These are phyloP conservation scores for Capsella bursapastoris DNA, from an alignment of 345 rosid genomes.

Conservation along the genomic window DNA sequence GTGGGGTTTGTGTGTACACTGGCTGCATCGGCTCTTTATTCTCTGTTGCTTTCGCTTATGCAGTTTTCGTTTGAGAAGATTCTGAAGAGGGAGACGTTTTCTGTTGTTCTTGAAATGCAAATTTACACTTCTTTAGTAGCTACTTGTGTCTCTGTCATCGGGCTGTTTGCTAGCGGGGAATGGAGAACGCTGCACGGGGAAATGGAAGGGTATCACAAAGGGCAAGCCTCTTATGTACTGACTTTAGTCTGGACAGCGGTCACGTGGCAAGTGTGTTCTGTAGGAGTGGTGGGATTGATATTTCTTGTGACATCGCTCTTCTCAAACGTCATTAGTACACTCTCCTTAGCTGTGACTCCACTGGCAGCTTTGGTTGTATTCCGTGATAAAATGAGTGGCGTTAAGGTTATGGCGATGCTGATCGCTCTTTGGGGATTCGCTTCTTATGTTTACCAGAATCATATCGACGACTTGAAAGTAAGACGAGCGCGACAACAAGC, in stretches of 20 bases:
- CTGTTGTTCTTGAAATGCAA: constrained; percentile 57
- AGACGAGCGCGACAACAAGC: constrained; percentile 47
- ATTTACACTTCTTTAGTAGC: constrained; percentile 56
- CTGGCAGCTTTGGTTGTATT: constrained; percentile 44
- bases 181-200: constrained; percentile 44
- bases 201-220: constrained; percentile 48
- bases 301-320: constrained; percentile 50
- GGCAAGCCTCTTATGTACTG: constrained; percentile 45
- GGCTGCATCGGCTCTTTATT: constrained; percentile 76
- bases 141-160: constrained; percentile 37
- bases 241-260: constrained; percentile 49
- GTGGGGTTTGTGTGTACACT: constrained; percentile 69
- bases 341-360: constrained; percentile 46
- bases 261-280: constrained; percentile 52
- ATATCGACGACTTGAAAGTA: constrained; percentile 49
- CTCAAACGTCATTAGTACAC: constrained; percentile 51
- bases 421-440: constrained; percentile 54
- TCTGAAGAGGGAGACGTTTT: constrained; percentile 42
- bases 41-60: constrained; percentile 82
- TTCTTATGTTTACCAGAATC: constrained; percentile 53
- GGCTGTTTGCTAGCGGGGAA: constrained; percentile 57
- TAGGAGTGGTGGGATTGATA: constrained; percentile 50
- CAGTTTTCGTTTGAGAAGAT: constrained; percentile 80
- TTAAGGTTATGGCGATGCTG: constrained; percentile 49
- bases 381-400: constrained; percentile 46